These are phyloP conservation scores for Cardamine chenopodiifolia DNA, from an alignment of 345 rosid species.

Conservation along the genomic window DNA sequence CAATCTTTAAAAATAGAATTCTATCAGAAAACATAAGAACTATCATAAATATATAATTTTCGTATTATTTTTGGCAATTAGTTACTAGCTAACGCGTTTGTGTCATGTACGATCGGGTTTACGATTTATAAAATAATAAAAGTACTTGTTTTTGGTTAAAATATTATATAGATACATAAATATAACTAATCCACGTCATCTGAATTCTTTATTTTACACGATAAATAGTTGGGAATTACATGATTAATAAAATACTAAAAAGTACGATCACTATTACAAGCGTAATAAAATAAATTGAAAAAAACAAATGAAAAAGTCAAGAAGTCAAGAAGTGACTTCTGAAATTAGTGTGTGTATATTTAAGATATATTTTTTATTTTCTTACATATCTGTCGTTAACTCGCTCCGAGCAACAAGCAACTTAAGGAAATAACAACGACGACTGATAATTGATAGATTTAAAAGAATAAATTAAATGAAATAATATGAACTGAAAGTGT, in stretches of 20 bases:
- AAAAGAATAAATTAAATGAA: slow-evolving; percentile 41
- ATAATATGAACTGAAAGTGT: slow-evolving; percentile 4
- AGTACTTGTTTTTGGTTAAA: too few relatives aligned
- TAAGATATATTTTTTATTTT: neutral
- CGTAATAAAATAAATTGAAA: neutral
- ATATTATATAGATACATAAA: too few relatives aligned
- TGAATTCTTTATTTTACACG: neutral
- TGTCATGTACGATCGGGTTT: neutral
- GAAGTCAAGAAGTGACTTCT: slow-evolving; percentile 29
- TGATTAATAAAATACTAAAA: neutral
- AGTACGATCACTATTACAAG: neutral
- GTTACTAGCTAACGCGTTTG: neutral
- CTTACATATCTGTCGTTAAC: slow-evolving; percentile 2
- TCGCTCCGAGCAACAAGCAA: slow-evolving; percentile 15
- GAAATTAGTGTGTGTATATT: slow-evolving; percentile 9
- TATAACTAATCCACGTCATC: neutral
- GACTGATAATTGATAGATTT: neutral
- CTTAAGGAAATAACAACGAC: slow-evolving; percentile 15
- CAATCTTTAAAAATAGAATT: too few relatives aligned
- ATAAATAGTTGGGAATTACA: neutral
- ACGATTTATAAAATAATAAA: neutral
- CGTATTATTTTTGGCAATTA: too few relatives aligned
- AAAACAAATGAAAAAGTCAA: slow-evolving; percentile 30
- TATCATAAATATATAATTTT: too few relatives aligned
- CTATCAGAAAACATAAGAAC: too few relatives aligned